phyloP scores from a whole-genome alignment of 805 yeast genomes.

The Ogataea thermomethanolica region DNA sequence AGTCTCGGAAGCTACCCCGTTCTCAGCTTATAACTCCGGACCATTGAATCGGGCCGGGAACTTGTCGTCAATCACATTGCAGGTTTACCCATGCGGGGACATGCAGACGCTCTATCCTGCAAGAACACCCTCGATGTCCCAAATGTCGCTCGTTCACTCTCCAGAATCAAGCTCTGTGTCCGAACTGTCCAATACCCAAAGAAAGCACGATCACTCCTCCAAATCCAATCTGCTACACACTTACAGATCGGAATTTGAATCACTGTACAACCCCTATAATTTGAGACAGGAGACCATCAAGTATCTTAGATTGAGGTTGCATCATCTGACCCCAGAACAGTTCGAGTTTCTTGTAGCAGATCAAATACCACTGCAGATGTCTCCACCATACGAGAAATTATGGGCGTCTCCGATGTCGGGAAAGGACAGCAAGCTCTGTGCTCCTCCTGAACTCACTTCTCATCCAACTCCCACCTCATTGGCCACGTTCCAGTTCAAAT shows the following conservation, averaged over 20 bases:
- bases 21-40: background rate
- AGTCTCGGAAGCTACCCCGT: background rate
- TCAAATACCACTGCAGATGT: constrained; percentile 13
- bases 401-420: background rate
- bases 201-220: background rate
- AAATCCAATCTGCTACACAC: constrained; percentile 2
- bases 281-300: constrained; percentile 10
- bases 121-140: background rate
- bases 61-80: background rate
- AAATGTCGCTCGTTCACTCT: background rate
- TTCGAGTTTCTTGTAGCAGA: constrained; percentile 11
- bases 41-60: background rate
- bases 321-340: constrained; percentile 5
- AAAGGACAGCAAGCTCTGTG: background rate
- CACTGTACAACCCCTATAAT: constrained; percentile 5
- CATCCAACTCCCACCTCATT: constrained; percentile 10
- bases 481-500: constrained; percentile 15
- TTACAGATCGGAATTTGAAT: constrained; percentile 1
- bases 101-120: background rate
- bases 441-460: constrained; percentile 8
- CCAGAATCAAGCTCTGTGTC: background rate
- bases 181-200: background rate
- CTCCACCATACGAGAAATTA: constrained; percentile 11
- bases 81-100: background rate
- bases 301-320: constrained; percentile 8